Conservation (phyloP, 129 eudicot genomes). For the Flaveria robusta region DNA sequence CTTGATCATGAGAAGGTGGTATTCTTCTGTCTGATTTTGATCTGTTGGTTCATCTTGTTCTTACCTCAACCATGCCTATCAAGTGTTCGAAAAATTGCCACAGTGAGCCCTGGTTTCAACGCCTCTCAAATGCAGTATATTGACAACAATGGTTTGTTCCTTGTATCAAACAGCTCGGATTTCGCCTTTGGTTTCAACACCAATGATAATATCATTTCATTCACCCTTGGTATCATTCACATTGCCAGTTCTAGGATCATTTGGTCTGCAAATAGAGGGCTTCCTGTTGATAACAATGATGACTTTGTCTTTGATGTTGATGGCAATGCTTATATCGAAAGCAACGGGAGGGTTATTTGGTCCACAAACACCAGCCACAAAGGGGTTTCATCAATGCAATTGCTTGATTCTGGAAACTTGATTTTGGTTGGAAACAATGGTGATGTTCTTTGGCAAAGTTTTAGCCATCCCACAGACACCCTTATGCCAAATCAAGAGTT, state of each 20-base stretch:
- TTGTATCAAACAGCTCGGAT: slow-evolving; percentile 36
- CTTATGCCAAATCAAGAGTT: slow-evolving; percentile 70
- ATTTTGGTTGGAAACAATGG: slow-evolving; percentile 55
- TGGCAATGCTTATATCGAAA: slow-evolving; percentile 38
- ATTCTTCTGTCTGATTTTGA: slow-evolving; percentile 23
- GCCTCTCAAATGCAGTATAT: slow-evolving; percentile 33
- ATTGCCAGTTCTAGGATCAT: slow-evolving; percentile 24
- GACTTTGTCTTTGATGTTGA: slow-evolving; percentile 35
- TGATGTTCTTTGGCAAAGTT: slow-evolving; percentile 73
- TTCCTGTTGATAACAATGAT: slow-evolving; percentile 23
- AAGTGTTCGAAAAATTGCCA: slow-evolving; percentile 53
- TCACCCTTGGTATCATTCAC: slow-evolving; percentile 36
- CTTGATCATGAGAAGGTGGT: slow-evolving; percentile 50
- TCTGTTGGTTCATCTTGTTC: slow-evolving; percentile 42
- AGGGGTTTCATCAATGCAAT: slow-evolving; percentile 35
- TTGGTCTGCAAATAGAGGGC: slow-evolving; percentile 39
- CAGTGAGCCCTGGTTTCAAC: slow-evolving; percentile 51
- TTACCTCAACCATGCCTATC: slow-evolving; percentile 46
- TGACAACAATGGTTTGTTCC: slow-evolving; percentile 35
- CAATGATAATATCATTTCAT: slow-evolving; percentile 25
- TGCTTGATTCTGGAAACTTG: slow-evolving; percentile 65
- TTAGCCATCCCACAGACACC: slow-evolving; percentile 66
- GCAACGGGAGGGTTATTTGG: slow-evolving; percentile 34
- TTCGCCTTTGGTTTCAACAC: slow-evolving; percentile 34
- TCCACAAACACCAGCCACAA: slow-evolving; percentile 32